These are phyloP conservation scores for Xerocomus brunneocitrinus DNA, from an alignment of 768 basidiomycete species.

Conservation along the genomic window DNA sequence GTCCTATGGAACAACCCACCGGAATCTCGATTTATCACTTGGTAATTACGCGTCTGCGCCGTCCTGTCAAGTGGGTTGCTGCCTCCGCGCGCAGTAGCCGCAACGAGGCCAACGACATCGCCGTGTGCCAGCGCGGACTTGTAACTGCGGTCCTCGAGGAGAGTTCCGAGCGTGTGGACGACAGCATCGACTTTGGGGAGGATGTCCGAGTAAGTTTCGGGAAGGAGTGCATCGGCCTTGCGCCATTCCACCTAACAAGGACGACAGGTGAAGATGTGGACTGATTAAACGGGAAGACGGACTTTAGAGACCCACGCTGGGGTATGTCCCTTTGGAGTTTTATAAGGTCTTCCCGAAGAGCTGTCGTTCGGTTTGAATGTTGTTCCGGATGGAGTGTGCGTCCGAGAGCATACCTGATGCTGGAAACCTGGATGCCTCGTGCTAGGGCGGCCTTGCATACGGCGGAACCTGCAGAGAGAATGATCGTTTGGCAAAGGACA, in stretches of 20 bases:
- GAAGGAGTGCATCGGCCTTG: constrained; percentile 75
- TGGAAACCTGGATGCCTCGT: constrained; percentile 81
- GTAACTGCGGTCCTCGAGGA: constrained; percentile 78
- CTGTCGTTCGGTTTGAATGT: constrained; percentile 36
- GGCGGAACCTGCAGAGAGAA: constrained; percentile 68
- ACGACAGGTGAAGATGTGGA: constrained; percentile 5
- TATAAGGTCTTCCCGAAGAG: constrained; percentile 82
- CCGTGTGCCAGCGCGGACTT: constrained; percentile 66
- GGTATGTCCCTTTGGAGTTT: constrained; percentile 82
- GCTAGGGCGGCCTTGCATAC: constrained; percentile 85
- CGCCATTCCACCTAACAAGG: constrained; percentile 77
- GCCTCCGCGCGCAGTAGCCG: constrained; percentile 43
- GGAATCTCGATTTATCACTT: constrained; percentile 81
- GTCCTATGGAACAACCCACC: constrained; percentile 47
- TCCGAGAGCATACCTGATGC: constrained; percentile 60
- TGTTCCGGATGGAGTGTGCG: neutral
- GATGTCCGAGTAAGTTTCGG: constrained; percentile 64
- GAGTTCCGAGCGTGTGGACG: constrained; percentile 90
- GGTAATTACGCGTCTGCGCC: constrained; percentile 52
- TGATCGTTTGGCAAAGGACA: neutral
- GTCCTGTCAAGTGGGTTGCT: constrained; percentile 58
- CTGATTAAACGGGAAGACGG: constrained; percentile 13
- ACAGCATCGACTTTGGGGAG: constrained; percentile 68
- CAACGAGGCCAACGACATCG: constrained; percentile 47
- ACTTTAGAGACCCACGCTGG: constrained; percentile 85